phyloP scores from a whole-genome alignment of 805 yeast genomes.

The Pichia phayaonensis region DNA sequence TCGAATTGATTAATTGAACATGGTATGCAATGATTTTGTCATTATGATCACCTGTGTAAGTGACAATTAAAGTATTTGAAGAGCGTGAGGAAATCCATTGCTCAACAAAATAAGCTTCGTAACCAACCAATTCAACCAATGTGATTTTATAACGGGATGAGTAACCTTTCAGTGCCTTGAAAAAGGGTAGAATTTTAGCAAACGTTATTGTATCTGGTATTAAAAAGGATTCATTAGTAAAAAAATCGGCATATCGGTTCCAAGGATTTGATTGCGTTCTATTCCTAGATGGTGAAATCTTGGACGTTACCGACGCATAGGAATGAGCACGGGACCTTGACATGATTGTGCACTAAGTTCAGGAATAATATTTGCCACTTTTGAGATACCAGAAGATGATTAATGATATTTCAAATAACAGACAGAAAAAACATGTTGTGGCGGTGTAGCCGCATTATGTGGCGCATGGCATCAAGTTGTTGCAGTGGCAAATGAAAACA shows the following conservation, averaged over 20 bases:
- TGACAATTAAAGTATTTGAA: constrained; percentile 59
- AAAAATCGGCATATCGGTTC: constrained; percentile 6
- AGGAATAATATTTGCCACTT: neutral
- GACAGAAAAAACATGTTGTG: neutral
- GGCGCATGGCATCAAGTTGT: neutral
- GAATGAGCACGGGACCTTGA: neutral
- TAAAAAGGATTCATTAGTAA: constrained; percentile 5
- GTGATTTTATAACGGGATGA: neutral
- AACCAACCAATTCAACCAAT: constrained; percentile 39
- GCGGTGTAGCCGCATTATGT: neutral
- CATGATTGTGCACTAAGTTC: neutral
- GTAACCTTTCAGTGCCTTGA: neutral
- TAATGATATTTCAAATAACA: neutral
- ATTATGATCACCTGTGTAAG: constrained; percentile 78
- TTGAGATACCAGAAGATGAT: neutral
- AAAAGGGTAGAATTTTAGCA: constrained; percentile 5
- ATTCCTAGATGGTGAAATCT: neutral
- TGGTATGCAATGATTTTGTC: constrained; percentile 53
- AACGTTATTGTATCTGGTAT: constrained; percentile 9
- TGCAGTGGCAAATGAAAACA: neutral
- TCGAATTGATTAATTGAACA: constrained; percentile 11
- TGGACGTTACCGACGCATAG: neutral
- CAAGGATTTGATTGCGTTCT: constrained; percentile 4
- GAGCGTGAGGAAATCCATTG: constrained; percentile 84
- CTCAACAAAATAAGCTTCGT: constrained; percentile 86